Percentiles rank a stretch among this genome's conserved stretches.
These are phyloP conservation scores for Zangia roseola DNA, from an alignment of 768 basidiomycete genomes.

Conservation along the genomic window DNA sequence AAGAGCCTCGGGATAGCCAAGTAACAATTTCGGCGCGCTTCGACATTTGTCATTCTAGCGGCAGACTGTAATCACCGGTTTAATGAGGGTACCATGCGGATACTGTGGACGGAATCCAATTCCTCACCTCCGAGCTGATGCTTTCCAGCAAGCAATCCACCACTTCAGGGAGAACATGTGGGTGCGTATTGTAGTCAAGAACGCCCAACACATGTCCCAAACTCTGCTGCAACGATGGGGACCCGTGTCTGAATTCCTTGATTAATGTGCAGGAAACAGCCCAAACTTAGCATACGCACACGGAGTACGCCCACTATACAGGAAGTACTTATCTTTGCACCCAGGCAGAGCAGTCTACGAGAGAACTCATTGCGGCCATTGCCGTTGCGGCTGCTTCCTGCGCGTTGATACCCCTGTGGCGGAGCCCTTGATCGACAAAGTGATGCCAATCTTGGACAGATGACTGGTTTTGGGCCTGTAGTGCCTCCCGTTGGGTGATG, in stretches of 20 bases:
- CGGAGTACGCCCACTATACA: conserved; percentile 7
- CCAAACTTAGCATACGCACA: conserved; percentile 17
- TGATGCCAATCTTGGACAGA: conserved; percentile 61
- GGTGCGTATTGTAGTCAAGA: conserved; percentile 60
- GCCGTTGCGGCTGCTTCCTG: conserved; percentile 79
- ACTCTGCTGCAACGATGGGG: conserved; percentile 65
- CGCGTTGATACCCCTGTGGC: conserved; percentile 58
- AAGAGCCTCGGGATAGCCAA: conserved; percentile 47
- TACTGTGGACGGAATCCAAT: conserved; percentile 16
- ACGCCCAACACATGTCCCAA: conserved; percentile 67
- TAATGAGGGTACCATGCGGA: conserved; percentile 20
- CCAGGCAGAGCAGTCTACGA: conserved; percentile 61
- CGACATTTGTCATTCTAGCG: conserved; percentile 45
- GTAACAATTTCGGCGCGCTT: conserved; percentile 58
- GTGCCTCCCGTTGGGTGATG: conserved; percentile 57
- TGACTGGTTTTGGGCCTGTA: conserved; percentile 35
- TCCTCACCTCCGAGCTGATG: conserved; percentile 54
- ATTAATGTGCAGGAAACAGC: conserved; percentile 51
- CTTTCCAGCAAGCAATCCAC: conserved; percentile 59
- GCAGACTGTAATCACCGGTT: conserved; percentile 29
- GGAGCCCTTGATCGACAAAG: conserved; percentile 70
- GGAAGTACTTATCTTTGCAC: conserved; percentile 69
- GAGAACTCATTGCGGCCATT: conserved; percentile 64
- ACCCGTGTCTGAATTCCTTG: conserved; percentile 52
- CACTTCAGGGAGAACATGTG: conserved; percentile 52